phyloP scores from a whole-genome alignment of 2,329 filamentous ascomycete genomes.

The Colletotrichum tropicicola region DNA sequence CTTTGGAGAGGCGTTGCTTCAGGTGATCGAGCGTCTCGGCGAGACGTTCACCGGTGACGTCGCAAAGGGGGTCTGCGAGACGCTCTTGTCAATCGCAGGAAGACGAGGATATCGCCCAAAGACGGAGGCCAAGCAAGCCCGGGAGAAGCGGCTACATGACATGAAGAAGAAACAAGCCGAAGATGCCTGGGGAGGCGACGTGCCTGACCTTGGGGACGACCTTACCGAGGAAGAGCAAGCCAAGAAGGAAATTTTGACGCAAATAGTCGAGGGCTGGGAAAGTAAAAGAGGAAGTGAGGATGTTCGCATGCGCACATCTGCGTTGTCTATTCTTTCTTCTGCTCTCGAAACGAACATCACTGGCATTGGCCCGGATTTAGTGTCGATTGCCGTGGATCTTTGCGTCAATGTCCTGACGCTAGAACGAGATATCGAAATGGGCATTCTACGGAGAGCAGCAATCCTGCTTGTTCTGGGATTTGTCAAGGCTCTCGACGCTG shows the following conservation, averaged over 20 bases:
- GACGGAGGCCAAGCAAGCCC: conserved; percentile 64
- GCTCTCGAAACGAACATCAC: conserved; percentile 68
- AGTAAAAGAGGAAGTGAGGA: conserved; percentile 32
- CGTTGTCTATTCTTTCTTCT: conserved; percentile 70
- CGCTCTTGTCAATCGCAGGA: conserved; percentile 70
- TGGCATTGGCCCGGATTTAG: conserved; percentile 61
- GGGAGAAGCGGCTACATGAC: conserved; percentile 57
- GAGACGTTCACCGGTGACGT: conserved; percentile 63
- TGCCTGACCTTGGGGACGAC: conserved; percentile 58
- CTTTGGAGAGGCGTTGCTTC: conserved; percentile 73
- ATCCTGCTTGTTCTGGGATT: conserved; percentile 71
- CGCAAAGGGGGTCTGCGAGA: conserved; percentile 62
- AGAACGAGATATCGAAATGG: conserved; percentile 67
- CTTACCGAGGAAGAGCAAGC: conserved; percentile 51
- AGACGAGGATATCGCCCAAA: conserved; percentile 69
- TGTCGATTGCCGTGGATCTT: conserved; percentile 68
- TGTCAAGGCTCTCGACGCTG: conserved; percentile 65
- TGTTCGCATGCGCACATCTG: conserved; percentile 74
- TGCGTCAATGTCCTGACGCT: conserved; percentile 69
- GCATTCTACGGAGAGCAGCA: conserved; percentile 73
- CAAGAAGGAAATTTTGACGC: conserved; percentile 57
- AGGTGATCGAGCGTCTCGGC: conserved; percentile 69
- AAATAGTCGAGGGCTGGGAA: conserved; percentile 33
- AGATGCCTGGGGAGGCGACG: conserved; percentile 63
- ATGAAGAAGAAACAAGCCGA: conserved; percentile 60